Conservation (phyloP, 2,329 filamentous ascomycete species). For the Colletotrichum simmondsii region DNA sequence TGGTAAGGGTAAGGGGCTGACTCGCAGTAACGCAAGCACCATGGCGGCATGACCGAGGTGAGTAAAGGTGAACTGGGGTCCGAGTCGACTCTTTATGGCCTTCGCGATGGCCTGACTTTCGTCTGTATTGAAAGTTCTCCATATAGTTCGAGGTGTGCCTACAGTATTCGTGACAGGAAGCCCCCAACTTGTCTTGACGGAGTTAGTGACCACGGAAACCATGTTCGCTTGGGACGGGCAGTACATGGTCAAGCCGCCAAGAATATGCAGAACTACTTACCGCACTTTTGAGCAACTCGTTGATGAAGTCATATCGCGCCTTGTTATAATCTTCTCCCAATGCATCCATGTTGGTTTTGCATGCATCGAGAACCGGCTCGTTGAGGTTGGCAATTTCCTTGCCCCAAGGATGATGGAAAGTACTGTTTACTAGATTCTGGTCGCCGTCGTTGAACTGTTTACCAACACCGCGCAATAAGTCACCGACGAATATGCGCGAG, state of each 20-base stretch:
- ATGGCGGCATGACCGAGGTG: slow-evolving; percentile 2
- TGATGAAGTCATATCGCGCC: neutral
- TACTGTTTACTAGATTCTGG: neutral
- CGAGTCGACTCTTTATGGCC: neutral
- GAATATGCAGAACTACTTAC: neutral
- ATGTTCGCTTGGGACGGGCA: neutral
- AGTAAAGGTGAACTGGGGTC: slow-evolving; percentile 9
- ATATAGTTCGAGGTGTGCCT: neutral
- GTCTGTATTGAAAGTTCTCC: neutral
- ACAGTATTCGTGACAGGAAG: neutral
- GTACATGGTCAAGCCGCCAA: no score
- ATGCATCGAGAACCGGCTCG: neutral
- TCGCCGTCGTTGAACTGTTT: neutral
- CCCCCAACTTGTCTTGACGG: neutral
- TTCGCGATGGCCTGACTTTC: neutral
- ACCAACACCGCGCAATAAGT: neutral
- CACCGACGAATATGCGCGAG: neutral
- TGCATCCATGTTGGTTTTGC: neutral
- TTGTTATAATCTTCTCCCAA: neutral
- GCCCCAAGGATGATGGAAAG: neutral
- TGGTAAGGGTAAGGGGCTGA: neutral
- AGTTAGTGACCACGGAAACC: neutral
- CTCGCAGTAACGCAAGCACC: neutral
- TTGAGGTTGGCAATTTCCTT: neutral
- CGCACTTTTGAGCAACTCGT: neutral